Conservation (phyloP, 2,329 filamentous ascomycete species). For the Biscogniauxia sp. region DNA sequence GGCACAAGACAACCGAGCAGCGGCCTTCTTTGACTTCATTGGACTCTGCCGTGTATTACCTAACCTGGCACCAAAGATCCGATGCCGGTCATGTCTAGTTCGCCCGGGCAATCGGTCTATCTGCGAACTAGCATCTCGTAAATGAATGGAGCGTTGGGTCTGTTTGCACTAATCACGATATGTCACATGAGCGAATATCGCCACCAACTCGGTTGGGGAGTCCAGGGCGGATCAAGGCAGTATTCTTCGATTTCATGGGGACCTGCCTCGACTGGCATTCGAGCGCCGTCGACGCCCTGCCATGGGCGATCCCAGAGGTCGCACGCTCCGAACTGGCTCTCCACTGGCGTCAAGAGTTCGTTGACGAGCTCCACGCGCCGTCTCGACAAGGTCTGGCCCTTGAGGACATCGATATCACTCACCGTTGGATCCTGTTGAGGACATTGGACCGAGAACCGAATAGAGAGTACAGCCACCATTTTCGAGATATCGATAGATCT, state of each 20-base stretch:
- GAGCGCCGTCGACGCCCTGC: constrained; percentile 36
- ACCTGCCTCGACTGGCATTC: constrained; percentile 56
- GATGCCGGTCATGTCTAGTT: neutral
- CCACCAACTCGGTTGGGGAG: neutral
- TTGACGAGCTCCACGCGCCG: constrained; percentile 42
- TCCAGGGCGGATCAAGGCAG: constrained; percentile 38
- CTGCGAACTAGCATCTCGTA: neutral
- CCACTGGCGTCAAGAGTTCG: constrained; percentile 50
- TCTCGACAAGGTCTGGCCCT: constrained; percentile 33
- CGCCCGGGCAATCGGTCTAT: neutral
- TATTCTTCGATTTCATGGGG: constrained; percentile 59
- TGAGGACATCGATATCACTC: constrained; percentile 53
- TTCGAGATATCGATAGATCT: constrained; percentile 11
- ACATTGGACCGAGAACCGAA: constrained; percentile 38
- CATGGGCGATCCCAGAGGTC: constrained; percentile 29
- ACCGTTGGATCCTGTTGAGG: constrained; percentile 29
- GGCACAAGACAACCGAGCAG: neutral
- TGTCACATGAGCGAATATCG: neutral
- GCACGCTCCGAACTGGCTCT: constrained; percentile 43
- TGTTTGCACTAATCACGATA: neutral
- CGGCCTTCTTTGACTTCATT: neutral
- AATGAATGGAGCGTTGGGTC: neutral
- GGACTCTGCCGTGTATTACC: neutral
- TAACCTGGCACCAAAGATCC: neutral
- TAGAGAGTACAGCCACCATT: constrained; percentile 11